A percentile compares a stretch with the other conserved stretches of the same genome.
Evolutionary conservation across 1,284 basidiomycete genomes (phyloP).

Genomic region (Ceratobasidium sp.): DNA sequence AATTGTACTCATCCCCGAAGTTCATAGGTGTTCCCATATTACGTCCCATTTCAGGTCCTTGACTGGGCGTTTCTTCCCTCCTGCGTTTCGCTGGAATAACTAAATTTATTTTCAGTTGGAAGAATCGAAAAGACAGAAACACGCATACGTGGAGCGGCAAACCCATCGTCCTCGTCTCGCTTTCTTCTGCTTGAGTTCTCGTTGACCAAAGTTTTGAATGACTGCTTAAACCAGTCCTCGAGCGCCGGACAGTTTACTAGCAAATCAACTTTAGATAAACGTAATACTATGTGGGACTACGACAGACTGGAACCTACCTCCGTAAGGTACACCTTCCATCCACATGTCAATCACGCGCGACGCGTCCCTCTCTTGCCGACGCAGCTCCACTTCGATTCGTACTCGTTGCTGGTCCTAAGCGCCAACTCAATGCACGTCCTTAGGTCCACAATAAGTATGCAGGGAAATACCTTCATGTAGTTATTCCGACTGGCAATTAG

Average conservation of each 20-base stretch:
- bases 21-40: slow-evolving; percentile 35
- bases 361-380: slow-evolving; percentile 69
- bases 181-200: slow-evolving; percentile 30
- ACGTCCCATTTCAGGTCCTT: slow-evolving; percentile 38
- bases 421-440: neutral
- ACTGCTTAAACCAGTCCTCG: slow-evolving; percentile 75
- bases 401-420: slow-evolving; percentile 67
- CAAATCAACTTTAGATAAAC: neutral
- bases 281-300: neutral
- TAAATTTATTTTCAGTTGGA: neutral
- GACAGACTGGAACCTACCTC: slow-evolving; percentile 64
- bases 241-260: slow-evolving; percentile 74
- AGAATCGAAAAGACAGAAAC: neutral
- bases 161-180: slow-evolving; percentile 33
- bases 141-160: slow-evolving; percentile 31
- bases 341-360: slow-evolving; percentile 70
- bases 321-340: slow-evolving; percentile 75
- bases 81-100: slow-evolving; percentile 33
- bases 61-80: slow-evolving; percentile 43
- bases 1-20: slow-evolving; percentile 33
- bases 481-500: slow-evolving; percentile 75
- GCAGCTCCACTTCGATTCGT: slow-evolving; percentile 66
- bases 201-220: slow-evolving; percentile 41
- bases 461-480: slow-evolving; percentile 63
- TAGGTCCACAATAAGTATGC: neutral